Percentiles rank a stretch among this genome's conserved stretches.
phyloP scores from a whole-genome alignment of 1,284 basidiomycete species.

The Cerrena zonata region DNA sequence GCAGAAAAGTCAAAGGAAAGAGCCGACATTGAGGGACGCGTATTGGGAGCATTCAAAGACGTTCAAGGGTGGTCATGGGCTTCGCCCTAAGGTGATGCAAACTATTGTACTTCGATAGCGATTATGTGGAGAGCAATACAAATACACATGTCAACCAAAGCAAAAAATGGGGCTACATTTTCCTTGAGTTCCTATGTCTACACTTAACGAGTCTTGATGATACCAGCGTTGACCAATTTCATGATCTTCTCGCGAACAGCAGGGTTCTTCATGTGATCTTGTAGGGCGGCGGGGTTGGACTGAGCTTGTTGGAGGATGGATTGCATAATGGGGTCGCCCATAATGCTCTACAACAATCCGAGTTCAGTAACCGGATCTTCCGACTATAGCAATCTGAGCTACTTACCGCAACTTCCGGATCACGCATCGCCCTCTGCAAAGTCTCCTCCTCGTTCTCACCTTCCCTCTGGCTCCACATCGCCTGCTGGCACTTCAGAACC shows the following conservation, averaged over 20 bases:
- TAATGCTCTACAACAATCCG: conserved; percentile 53
- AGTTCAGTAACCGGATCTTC: neutral
- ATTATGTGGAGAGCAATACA: conserved; percentile 1
- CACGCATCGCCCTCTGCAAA: conserved; percentile 88
- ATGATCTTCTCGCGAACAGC: conserved; percentile 79
- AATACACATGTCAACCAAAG: neutral
- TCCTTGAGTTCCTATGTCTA: neutral
- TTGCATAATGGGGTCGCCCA: conserved; percentile 86
- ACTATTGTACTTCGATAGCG: neutral
- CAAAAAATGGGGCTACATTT: neutral
- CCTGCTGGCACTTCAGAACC: conserved; percentile 76
- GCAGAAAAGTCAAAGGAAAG: conserved; percentile 29
- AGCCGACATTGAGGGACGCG: conserved; percentile 39
- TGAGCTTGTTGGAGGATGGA: conserved; percentile 95
- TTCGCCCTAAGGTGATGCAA: conserved; percentile 36
- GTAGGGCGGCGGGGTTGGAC: conserved; percentile 79
- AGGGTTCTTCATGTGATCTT: conserved; percentile 97
- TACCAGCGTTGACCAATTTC: conserved; percentile 90
- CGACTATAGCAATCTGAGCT: neutral
- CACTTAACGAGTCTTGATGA: conserved; percentile 78
- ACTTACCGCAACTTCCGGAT: conserved; percentile 87
- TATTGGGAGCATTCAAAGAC: conserved; percentile 37
- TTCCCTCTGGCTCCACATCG: conserved; percentile 76
- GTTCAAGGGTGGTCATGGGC: conserved; percentile 41
- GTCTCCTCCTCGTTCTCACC: conserved; percentile 92